Percentiles rank a stretch among this genome's conserved stretches.
Evolutionary conservation across 768 basidiomycete species (phyloP).

Genomic region (Chalciporus chontae): DNA sequence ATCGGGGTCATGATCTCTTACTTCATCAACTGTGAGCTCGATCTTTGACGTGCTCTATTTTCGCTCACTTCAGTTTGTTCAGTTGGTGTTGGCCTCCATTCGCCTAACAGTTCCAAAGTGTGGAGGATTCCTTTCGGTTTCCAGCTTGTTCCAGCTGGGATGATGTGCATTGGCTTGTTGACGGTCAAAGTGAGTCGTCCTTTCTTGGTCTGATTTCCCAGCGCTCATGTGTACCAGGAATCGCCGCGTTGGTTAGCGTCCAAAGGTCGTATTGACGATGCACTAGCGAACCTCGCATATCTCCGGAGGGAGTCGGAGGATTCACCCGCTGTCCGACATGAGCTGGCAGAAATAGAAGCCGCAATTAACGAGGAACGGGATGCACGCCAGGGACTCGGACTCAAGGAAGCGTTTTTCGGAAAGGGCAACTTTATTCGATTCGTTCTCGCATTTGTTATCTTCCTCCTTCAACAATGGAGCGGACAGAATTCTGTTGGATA

Average conservation of each 20-base stretch:
- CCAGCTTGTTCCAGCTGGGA: conserved; percentile 71
- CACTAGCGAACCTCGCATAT: conserved; percentile 58
- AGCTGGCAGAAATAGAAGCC: conserved; percentile 80
- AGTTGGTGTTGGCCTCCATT: conserved; percentile 62
- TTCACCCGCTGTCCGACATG: conserved; percentile 47
- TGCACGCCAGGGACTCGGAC: conserved; percentile 59
- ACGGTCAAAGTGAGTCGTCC: conserved; percentile 49
- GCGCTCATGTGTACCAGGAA: conserved; percentile 40
- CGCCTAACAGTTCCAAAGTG: conserved; percentile 42
- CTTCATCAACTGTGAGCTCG: conserved; percentile 66
- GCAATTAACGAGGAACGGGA: conserved; percentile 71
- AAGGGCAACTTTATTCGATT: conserved; percentile 83
- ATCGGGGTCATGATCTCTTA: conserved; percentile 84
- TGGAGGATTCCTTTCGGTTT: conserved; percentile 76
- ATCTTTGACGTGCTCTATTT: background rate
- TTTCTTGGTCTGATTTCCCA: background rate
- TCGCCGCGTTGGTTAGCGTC: conserved; percentile 77
- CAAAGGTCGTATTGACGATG: conserved; percentile 51
- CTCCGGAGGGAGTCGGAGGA: conserved; percentile 45
- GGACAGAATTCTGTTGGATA: conserved; percentile 83
- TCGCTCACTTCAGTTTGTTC: conserved; percentile 3
- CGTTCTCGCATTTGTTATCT: conserved; percentile 78
- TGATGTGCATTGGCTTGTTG: conserved; percentile 63
- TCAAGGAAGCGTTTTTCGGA: conserved; percentile 70
- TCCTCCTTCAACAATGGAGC: conserved; percentile 78